Conservation (phyloP, 2,329 filamentous ascomycete genomes). For the Colletotrichum chrysophilum region DNA sequence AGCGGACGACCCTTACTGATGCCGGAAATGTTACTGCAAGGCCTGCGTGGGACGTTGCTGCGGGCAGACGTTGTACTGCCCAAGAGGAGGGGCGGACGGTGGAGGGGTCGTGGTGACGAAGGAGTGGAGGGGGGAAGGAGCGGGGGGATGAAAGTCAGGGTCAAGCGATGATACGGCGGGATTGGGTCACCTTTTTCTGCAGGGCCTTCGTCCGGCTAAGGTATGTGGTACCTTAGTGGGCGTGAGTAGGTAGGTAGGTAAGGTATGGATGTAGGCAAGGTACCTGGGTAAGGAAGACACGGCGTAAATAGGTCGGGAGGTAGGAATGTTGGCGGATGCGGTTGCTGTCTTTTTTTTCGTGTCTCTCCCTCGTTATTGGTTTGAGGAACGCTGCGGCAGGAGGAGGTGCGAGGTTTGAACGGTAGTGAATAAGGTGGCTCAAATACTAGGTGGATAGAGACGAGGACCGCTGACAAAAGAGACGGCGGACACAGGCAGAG, state of each 20-base stretch:
- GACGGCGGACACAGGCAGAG: neutral
- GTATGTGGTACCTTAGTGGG: neutral
- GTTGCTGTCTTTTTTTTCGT: neutral
- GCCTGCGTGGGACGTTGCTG: neutral
- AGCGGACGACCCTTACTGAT: neutral
- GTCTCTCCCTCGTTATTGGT: neutral
- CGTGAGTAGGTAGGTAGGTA: neutral
- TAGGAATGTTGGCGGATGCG: neutral
- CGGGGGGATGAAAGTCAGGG: constrained; percentile 11
- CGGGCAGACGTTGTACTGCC: neutral
- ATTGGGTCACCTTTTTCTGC: constrained; percentile 7
- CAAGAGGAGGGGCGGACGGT: neutral
- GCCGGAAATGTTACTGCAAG: neutral
- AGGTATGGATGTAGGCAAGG: neutral
- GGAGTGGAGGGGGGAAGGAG: neutral
- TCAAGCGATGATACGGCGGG: constrained; percentile 12
- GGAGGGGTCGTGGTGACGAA: constrained; percentile 4
- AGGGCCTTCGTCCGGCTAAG: constrained; percentile 3
- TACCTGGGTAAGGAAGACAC: neutral
- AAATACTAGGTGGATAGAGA: neutral
- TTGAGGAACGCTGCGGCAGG: neutral
- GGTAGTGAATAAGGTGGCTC: neutral
- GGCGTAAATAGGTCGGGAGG: neutral
- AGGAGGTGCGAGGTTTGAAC: neutral
- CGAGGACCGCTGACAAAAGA: neutral